phyloP scores from a whole-genome alignment of 768 basidiomycete genomes.

The Phlebiopsis gigantea region DNA sequence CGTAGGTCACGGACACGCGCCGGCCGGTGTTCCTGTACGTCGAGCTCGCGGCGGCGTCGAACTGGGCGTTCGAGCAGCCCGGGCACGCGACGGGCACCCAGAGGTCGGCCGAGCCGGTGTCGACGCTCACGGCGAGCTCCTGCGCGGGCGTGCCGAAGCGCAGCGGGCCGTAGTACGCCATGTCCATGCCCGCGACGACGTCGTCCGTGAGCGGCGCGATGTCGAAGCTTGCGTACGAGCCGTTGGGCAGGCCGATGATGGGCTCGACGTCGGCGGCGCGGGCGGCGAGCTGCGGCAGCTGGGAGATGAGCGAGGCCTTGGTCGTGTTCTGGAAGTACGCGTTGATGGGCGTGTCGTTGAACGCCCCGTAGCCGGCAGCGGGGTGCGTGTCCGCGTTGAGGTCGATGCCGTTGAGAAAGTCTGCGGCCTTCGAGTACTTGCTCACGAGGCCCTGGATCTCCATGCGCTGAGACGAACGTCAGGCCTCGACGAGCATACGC shows the following conservation, averaged over 20 bases:
- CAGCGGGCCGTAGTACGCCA: constrained; percentile 45
- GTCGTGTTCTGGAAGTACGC: constrained; percentile 9
- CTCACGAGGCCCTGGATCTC: constrained; percentile 16
- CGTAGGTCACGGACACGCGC: constrained; percentile 41
- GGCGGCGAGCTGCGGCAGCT: not conserved
- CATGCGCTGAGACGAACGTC: too few relatives aligned
- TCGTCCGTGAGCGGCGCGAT: constrained; percentile 33
- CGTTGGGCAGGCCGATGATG: constrained; percentile 18
- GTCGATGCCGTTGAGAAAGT: constrained; percentile 26
- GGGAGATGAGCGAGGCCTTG: constrained; percentile 9
- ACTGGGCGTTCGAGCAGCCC: constrained; percentile 35
- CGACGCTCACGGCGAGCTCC: constrained; percentile 50
- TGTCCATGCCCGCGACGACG: constrained; percentile 33
- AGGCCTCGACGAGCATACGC: too few relatives aligned
- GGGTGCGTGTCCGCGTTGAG: constrained; percentile 26
- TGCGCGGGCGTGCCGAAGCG: constrained; percentile 53
- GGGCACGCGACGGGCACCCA: constrained; percentile 45
- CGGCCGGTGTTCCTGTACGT: constrained; percentile 32
- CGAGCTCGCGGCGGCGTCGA: constrained; percentile 33
- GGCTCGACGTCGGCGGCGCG: constrained; percentile 8
- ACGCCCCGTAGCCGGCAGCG: constrained; percentile 18
- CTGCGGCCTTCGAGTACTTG: constrained; percentile 28
- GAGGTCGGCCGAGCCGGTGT: constrained; percentile 67
- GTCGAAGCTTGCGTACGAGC: constrained; percentile 7
- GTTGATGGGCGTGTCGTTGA: constrained; percentile 19